These are phyloP conservation scores for Talaromyces sp. DNA, from an alignment of 2,329 filamentous ascomycete genomes.

Conservation along the genomic window DNA sequence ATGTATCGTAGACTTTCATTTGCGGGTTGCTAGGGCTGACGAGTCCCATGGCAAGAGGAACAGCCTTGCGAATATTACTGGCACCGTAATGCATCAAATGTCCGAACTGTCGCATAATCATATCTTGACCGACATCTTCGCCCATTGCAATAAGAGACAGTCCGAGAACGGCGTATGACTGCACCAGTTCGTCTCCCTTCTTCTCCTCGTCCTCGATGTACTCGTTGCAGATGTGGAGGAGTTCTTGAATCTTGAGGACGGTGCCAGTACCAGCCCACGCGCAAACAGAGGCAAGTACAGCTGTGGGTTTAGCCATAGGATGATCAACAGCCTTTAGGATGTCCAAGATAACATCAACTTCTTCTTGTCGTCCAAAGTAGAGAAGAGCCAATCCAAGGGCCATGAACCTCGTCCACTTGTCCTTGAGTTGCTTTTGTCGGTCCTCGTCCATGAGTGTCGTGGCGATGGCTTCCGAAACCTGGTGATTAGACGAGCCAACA, in stretches of 20 bases:
- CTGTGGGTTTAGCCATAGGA: conserved; percentile 93
- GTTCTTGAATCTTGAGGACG: conserved; percentile 92
- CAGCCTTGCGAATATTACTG: conserved; percentile 91
- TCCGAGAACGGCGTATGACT: conserved; percentile 92
- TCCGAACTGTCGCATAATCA: conserved; percentile 95
- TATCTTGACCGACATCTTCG: conserved; percentile 96
- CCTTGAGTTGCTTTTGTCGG: conserved; percentile 80
- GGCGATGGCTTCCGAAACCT: conserved; percentile 87
- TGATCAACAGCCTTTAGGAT: conserved; percentile 96
- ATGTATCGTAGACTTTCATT: conserved; percentile 99
- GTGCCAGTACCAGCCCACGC: conserved; percentile 97
- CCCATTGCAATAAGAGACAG: conserved; percentile 95
- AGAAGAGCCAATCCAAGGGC: conserved; percentile 87
- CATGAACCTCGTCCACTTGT: conserved; percentile 98
- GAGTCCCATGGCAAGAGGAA: conserved; percentile 92
- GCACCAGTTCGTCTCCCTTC: conserved; percentile 90
- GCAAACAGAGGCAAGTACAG: conserved; percentile 90
- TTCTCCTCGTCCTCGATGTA: conserved; percentile 92
- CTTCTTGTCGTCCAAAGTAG: conserved; percentile 95
- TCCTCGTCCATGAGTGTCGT: conserved; percentile 92
- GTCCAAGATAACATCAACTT: conserved; percentile 96
- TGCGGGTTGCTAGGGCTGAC: conserved; percentile 97
- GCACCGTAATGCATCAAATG: conserved; percentile 99
- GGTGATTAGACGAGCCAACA: conserved; percentile 84
- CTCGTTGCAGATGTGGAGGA: conserved; percentile 97